Evolutionary conservation across 306 rosid genomes (phyloP).

Genomic region (Boehmeria nivea): DNA sequence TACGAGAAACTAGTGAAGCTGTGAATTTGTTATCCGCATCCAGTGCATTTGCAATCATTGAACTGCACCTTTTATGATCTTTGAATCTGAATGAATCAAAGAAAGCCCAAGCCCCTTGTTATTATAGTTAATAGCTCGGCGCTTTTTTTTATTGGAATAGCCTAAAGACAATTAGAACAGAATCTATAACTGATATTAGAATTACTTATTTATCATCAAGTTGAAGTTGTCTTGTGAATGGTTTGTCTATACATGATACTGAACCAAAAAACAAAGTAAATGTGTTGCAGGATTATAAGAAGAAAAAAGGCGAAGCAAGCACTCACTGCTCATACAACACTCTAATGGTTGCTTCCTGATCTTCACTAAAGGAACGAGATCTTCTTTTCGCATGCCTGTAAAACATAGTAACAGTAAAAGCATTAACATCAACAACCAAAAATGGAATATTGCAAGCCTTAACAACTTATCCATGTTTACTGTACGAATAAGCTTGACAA

Average conservation of each 20-base stretch:
- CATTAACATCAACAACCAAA: not conserved
- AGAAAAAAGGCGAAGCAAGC: slow-evolving; percentile 5
- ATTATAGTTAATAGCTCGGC: too few species aligned
- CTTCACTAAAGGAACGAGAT: slow-evolving; percentile 60
- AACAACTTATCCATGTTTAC: too few species aligned
- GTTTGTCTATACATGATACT: too few species aligned
- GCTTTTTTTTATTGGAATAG: too few species aligned
- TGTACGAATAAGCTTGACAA: too few species aligned
- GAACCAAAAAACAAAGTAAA: not conserved
- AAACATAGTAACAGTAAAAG: slow-evolving; percentile 6
- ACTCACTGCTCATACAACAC: slow-evolving; percentile 79
- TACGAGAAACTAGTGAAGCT: slow-evolving; percentile 67
- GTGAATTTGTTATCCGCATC: slow-evolving; percentile 55
- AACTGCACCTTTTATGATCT: slow-evolving; percentile 72
- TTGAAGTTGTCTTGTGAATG: too few species aligned
- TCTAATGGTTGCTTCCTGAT: slow-evolving; percentile 62
- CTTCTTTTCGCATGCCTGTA: slow-evolving; percentile 63
- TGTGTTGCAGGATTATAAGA: not conserved
- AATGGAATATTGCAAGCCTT: slow-evolving; percentile 7
- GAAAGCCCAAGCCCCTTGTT: not conserved
- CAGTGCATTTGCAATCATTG: slow-evolving; percentile 81
- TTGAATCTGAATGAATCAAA: slow-evolving; percentile 48
- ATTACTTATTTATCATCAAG: too few species aligned
- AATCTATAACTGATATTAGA: too few species aligned
- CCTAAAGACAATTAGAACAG: too few species aligned